Conservation (phyloP, 257 asterid genomes). For the Solanum okadae region DNA sequence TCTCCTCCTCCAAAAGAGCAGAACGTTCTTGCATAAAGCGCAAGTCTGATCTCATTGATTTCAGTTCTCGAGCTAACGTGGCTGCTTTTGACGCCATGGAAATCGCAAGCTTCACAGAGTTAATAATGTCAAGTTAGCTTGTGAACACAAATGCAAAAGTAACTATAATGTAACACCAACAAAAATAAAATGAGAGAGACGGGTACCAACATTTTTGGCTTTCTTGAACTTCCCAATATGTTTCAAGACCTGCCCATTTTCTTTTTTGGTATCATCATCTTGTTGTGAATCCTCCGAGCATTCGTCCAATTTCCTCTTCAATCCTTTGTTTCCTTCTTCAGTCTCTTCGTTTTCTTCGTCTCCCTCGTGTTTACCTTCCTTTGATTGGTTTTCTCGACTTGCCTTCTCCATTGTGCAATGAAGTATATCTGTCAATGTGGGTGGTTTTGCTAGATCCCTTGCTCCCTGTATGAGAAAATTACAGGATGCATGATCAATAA, state of each 20-base stretch:
- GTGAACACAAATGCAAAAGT: neutral
- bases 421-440: slow-evolving; percentile 57
- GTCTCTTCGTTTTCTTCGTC: slow-evolving; percentile 14
- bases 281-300: slow-evolving; percentile 22
- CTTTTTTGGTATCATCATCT: slow-evolving; percentile 15
- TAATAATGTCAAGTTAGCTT: neutral
- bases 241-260: slow-evolving; percentile 14
- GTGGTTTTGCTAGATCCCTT: slow-evolving; percentile 56
- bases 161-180: neutral
- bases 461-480: slow-evolving; percentile 48
- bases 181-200: neutral
- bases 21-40: slow-evolving; percentile 76
- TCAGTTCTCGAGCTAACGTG: slow-evolving; percentile 67
- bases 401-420: slow-evolving; percentile 45
- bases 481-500: neutral
- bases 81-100: slow-evolving; percentile 93
- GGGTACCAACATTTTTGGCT: slow-evolving; percentile 67
- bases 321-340: slow-evolving; percentile 30
- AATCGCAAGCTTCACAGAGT: slow-evolving; percentile 47
- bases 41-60: slow-evolving; percentile 61
- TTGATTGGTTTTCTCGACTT: slow-evolving; percentile 14
- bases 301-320: slow-evolving; percentile 67
- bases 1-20: slow-evolving; percentile 72
- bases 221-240: slow-evolving; percentile 54
- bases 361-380: slow-evolving; percentile 11